A percentile compares a stretch with the other conserved stretches of the same genome.
Evolutionary conservation across 2,329 filamentous ascomycete genomes (phyloP).

Genomic region (Penicillium corylophilum): DNA sequence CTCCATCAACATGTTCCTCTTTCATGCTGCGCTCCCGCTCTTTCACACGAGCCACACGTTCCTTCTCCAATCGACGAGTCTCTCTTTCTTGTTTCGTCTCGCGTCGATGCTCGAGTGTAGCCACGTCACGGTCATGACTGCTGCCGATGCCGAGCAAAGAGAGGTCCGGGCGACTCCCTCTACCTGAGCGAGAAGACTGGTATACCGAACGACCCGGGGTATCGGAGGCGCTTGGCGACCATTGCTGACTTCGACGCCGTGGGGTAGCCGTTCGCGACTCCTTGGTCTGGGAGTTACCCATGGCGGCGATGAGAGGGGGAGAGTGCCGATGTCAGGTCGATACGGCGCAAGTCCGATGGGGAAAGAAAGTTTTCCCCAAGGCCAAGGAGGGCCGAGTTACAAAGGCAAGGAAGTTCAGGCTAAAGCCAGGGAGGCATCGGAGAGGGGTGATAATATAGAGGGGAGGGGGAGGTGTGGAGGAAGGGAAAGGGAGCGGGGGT

Average conservation of each 20-base stretch:
- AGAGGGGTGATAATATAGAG: neutral
- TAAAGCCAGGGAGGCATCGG: constrained; percentile 6
- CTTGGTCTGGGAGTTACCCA: constrained; percentile 51
- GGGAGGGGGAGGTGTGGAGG: constrained; percentile 1
- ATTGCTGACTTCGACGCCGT: constrained; percentile 32
- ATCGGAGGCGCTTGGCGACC: constrained; percentile 29
- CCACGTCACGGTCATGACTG: constrained; percentile 50
- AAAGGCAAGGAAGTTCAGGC: neutral
- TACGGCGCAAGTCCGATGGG: neutral
- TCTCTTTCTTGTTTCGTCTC: constrained; percentile 93
- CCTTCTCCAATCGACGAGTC: constrained; percentile 77
- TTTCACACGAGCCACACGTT: constrained; percentile 70
- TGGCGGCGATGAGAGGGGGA: constrained; percentile 20
- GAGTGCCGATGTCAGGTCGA: constrained; percentile 2
- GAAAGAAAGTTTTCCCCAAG: neutral
- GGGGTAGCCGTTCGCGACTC: constrained; percentile 40
- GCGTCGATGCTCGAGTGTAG: constrained; percentile 60
- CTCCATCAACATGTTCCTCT: constrained; percentile 91
- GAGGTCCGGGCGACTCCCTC: constrained; percentile 59
- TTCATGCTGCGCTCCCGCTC: constrained; percentile 87
- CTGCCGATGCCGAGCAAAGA: constrained; percentile 58
- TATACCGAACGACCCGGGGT: constrained; percentile 31
- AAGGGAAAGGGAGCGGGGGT: constrained; percentile 3
- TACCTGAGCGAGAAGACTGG: constrained; percentile 46
- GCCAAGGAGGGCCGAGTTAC: neutral